Evolutionary conservation across 257 asterid species (phyloP).

Genomic region (Rubia yunnanensis): DNA sequence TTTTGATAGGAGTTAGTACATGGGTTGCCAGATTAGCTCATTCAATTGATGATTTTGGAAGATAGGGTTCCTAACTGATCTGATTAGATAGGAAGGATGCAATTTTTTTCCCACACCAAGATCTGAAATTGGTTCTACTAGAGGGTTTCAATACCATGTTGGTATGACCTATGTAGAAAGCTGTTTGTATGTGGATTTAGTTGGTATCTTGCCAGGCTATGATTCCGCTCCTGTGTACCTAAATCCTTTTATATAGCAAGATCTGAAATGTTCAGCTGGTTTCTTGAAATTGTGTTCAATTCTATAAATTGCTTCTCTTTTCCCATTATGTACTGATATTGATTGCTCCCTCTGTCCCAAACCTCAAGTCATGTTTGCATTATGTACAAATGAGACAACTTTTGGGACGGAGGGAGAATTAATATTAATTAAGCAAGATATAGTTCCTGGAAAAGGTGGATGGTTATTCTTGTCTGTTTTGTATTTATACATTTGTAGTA

Average conservation of each 20-base stretch:
- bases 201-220: slow-evolving; percentile 2
- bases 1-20: slow-evolving; percentile 9
- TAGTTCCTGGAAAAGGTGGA: not conserved
- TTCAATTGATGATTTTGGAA: not conserved
- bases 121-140: not conserved
- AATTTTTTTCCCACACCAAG: not conserved
- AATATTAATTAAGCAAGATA: too few relatives aligned
- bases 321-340: not conserved
- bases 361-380: not conserved
- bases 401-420: too few relatives aligned
- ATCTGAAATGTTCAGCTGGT: not conserved
- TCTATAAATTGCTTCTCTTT: not conserved
- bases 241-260: not conserved
- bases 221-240: not conserved
- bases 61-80: slow-evolving; percentile 1
- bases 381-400: too few relatives aligned
- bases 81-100: slow-evolving; percentile 1
- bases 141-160: not conserved
- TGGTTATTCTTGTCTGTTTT: not conserved
- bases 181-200: slow-evolving; percentile 1
- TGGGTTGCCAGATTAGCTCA: not conserved
- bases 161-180: not conserved
- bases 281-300: not conserved
- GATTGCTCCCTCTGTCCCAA: not conserved
- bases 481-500: not conserved